These are phyloP conservation scores for Leucosporidium yakuticum DNA, from an alignment of 768 basidiomycete genomes.

Conservation along the genomic window DNA sequence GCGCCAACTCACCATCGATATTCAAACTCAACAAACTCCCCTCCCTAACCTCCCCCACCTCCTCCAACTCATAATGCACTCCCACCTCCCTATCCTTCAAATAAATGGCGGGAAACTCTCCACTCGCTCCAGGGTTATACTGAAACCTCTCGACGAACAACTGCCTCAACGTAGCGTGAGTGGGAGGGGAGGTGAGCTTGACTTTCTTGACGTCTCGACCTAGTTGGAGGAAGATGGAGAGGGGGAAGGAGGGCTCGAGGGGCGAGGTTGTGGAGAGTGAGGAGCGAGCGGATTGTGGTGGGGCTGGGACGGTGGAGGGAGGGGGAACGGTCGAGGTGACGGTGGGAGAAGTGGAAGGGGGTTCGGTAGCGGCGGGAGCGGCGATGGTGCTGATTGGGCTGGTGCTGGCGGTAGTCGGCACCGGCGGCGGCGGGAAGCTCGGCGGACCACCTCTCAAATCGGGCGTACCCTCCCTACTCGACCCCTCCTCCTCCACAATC, in stretches of 20 bases:
- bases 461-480: no score
- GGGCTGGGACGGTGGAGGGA: slow-evolving; percentile 26
- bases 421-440: slow-evolving; percentile 4
- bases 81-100: slow-evolving; percentile 86
- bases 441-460: slow-evolving; percentile 1
- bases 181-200: slow-evolving; percentile 56
- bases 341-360: background rate
- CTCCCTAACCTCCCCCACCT: slow-evolving; percentile 83
- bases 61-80: slow-evolving; percentile 92
- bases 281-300: slow-evolving; percentile 30
- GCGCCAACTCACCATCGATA: slow-evolving; percentile 75
- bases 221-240: slow-evolving; percentile 66
- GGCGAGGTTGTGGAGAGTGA: background rate
- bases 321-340: slow-evolving; percentile 3
- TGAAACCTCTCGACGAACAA: slow-evolving; percentile 92
- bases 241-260: slow-evolving; percentile 8
- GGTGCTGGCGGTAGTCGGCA: background rate
- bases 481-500: no score
- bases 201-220: slow-evolving; percentile 44
- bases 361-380: background rate
- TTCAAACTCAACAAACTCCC: slow-evolving; percentile 84
- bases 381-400: background rate
- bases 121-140: slow-evolving; percentile 76
- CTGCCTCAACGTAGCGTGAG: slow-evolving; percentile 69
- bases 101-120: slow-evolving; percentile 52